Percentiles rank a stretch among this genome's conserved stretches.
These are phyloP conservation scores for Chrysoporthe puriensis DNA, from an alignment of 2,329 filamentous ascomycete species.

Conservation along the genomic window DNA sequence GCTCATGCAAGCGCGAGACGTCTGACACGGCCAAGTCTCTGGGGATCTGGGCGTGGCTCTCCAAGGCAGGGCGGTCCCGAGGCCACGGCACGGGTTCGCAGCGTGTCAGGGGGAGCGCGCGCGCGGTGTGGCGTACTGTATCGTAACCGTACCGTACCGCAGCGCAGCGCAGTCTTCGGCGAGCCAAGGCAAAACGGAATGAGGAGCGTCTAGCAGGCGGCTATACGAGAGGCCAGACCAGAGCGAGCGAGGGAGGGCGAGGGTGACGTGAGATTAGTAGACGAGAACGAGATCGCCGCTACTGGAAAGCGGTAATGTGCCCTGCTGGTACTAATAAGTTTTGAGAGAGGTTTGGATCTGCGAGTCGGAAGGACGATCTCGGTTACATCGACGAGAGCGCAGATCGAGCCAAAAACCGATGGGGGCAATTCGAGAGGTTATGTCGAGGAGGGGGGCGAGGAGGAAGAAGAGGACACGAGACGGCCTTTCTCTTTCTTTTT, in stretches of 20 bases:
- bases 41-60: neutral
- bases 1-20: constrained; percentile 2
- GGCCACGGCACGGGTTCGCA: neutral
- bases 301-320: constrained; percentile 6
- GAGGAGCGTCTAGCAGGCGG: constrained; percentile 1
- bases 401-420: neutral
- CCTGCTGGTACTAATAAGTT: neutral
- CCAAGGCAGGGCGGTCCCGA: neutral
- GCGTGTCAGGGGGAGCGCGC: neutral
- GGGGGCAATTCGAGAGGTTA: neutral
- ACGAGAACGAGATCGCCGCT: neutral
- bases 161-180: neutral
- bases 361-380: neutral
- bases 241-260: neutral
- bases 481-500: constrained; percentile 1
- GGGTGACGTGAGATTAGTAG: constrained; percentile 14
- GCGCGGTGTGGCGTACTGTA: neutral
- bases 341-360: constrained; percentile 9
- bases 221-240: neutral
- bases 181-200: constrained; percentile 2
- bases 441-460: neutral
- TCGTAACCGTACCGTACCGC: neutral
- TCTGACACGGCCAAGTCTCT: neutral
- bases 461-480: constrained; percentile 8
- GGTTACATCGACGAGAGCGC: neutral